phyloP scores from a whole-genome alignment of 164 flowering plant species.

The Aristolochia contorta region DNA sequence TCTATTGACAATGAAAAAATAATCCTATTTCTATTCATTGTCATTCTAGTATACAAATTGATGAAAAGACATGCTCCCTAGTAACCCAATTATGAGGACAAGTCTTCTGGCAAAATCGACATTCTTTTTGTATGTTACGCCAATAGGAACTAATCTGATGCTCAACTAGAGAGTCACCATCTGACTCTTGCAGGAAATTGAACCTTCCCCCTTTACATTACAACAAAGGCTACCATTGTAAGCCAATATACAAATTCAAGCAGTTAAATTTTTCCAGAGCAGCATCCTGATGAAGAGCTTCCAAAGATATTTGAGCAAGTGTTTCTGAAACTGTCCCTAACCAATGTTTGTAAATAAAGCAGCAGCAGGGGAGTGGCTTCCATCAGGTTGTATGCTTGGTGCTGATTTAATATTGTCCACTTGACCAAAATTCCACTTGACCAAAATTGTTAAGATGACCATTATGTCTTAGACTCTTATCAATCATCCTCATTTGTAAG shows the following conservation, averaged over 20 bases:
- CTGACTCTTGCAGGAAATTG: neutral
- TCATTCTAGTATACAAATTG: too few species aligned
- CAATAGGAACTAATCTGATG: neutral
- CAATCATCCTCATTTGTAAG: slow-evolving; percentile 65
- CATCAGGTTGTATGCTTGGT: slow-evolving; percentile 4
- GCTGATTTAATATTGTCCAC: neutral
- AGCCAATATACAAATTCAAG: neutral
- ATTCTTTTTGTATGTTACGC: neutral
- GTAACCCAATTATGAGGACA: neutral
- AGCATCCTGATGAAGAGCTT: neutral
- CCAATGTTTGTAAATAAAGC: neutral
- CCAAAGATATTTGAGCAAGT: neutral
- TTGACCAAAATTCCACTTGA: slow-evolving; percentile 3
- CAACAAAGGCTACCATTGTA: neutral
- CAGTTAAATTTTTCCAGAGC: neutral
- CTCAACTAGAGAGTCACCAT: neutral
- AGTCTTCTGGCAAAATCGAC: neutral
- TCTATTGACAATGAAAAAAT: too few species aligned
- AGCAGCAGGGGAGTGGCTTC: neutral
- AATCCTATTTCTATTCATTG: too few species aligned
- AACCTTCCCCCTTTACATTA: neutral
- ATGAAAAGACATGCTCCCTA: too few species aligned
- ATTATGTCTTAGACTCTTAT: slow-evolving; percentile 5
- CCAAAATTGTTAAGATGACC: neutral
- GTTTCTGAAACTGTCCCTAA: neutral